Base-by-base conservation (phyloP, 768 basidiomycete species). In the Udeniomyces megalosporus region DNA sequence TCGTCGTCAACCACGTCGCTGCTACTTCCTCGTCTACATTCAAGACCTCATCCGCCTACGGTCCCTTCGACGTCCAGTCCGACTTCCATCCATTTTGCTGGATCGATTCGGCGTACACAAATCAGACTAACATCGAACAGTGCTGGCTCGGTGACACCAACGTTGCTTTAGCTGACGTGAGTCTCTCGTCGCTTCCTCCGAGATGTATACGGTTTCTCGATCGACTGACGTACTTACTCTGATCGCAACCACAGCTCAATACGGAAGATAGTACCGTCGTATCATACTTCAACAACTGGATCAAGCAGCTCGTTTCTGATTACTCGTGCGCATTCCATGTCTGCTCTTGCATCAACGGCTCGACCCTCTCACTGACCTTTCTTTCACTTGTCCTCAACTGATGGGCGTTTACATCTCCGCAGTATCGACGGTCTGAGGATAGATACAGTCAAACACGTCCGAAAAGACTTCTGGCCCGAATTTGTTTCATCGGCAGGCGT, bases 1-100 rank as follows among this genome's bases (percentile, higher is more conserved):
- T 85, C 28, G 85, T 91, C 32, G 81, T 85, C 35, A 91, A 91
- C 72, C 85, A 90, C 72, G 87, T 92, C 51, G 88, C 88, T 78
- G 75, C 73, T 8, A 70, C 84, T 1, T 80, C 34, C 2, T 80
- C 81, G 2, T 76, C 74, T 44, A 79, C 75, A 7, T 85, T 86
- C 22, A 80, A 83, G 70, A 67, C 74, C n/a, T 57, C 63, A 10
- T 42, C 57, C n/a, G 34, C 68, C 2, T 73, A 73, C 53, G 72
- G 71, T 11, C 69, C 50, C 10, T 58, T 63, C 55, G 47, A 44
- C 29, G 29, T 12, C 26, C 8, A n/a, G 0, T 20, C 38, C 38
- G 55, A 57, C 35, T 89, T 84, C 70, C 88, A 90, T 71, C 78
- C 82, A 0, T 89, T 86, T 73, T 89, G 87, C 70, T 77, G 80